Evolutionary conservation across 2,329 filamentous ascomycete genomes (phyloP).

Genomic region (Fusarium pseudoanthophilum): DNA sequence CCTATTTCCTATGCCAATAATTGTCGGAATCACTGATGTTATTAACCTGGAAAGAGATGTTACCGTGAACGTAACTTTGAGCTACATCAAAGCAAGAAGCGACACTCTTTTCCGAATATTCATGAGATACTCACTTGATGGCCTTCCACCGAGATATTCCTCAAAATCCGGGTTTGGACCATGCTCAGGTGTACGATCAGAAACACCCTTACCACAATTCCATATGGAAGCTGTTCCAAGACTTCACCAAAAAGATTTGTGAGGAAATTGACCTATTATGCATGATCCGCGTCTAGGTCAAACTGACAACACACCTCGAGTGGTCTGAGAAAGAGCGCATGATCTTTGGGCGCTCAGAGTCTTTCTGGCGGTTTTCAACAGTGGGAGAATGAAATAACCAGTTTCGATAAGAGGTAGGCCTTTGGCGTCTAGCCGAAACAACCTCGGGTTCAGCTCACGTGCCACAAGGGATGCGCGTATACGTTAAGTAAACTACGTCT

Average conservation of each 20-base stretch:
- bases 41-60: not conserved
- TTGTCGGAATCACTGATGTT: not conserved
- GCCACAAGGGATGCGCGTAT: not conserved
- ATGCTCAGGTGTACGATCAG: not conserved
- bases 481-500: not conserved
- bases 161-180: too few relatives aligned
- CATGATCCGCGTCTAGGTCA: not conserved
- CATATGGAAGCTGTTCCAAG: not conserved
- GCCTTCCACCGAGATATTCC: not conserved
- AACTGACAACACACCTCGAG: not conserved
- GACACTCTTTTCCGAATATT: rapidly evolving
- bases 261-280: not conserved
- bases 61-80: not conserved
- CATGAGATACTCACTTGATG: not conserved
- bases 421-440: too few relatives aligned
- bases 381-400: too few relatives aligned
- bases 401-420: not conserved
- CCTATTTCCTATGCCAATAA: rapidly evolving
- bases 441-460: not conserved
- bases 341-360: not conserved
- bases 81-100: not conserved
- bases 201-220: rapidly evolving
- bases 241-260: not conserved
- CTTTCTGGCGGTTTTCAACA: rapidly evolving
- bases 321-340: not conserved